These are phyloP conservation scores for Pseudoturritis turrita DNA, from an alignment of 345 rosid genomes.

Conservation along the genomic window DNA sequence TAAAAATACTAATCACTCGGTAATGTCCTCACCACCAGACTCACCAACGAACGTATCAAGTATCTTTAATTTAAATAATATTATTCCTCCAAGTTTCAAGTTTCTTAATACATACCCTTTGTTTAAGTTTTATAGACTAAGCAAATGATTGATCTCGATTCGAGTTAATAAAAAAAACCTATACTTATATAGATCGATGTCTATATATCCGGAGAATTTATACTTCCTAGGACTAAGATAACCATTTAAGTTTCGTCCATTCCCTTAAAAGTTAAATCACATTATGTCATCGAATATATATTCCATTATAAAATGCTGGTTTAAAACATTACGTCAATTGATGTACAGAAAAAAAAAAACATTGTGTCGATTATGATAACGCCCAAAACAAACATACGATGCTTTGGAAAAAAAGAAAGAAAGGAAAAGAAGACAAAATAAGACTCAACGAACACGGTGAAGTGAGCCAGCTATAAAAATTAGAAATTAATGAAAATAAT, in stretches of 20 bases:
- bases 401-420: neutral
- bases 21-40: neutral
- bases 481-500: neutral
- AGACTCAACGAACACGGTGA: conserved; percentile 32
- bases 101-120: neutral
- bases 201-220: conserved; percentile 13
- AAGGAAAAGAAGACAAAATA: conserved; percentile 27
- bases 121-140: neutral
- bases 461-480: conserved; percentile 19
- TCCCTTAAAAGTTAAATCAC: conserved; percentile 11
- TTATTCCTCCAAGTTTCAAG: neutral
- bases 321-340: neutral
- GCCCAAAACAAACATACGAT: neutral
- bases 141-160: neutral
- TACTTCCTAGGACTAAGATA: conserved; percentile 21
- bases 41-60: neutral
- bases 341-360: neutral
- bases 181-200: neutral
- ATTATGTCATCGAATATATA: neutral
- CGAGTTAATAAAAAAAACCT: neutral
- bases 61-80: neutral
- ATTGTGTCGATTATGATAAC: neutral
- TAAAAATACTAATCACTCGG: neutral
- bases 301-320: too few relatives aligned
- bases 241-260: conserved; percentile 18